A percentile compares a stretch with the other conserved stretches of the same genome.
These are phyloP conservation scores for Aspergillus puulaauensis DNA, from an alignment of 2,329 filamentous ascomycete genomes.

Conservation along the genomic window DNA sequence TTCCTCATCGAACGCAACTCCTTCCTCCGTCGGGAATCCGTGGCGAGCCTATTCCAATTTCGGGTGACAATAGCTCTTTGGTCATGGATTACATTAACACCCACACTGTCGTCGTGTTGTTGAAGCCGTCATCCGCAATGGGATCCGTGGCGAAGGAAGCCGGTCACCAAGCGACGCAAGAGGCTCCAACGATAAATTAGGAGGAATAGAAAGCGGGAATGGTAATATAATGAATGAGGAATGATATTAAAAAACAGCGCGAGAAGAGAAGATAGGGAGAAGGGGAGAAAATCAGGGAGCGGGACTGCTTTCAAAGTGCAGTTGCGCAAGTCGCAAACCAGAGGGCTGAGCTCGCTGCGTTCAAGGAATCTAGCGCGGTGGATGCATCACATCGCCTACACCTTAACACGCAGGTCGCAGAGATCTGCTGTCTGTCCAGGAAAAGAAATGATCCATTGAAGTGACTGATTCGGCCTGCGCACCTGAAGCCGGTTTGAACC, in stretches of 20 bases:
- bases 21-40: neutral
- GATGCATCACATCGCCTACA: slow-evolving; percentile 33
- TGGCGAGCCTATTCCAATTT: neutral
- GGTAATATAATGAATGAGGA: neutral
- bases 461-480: slow-evolving; percentile 13
- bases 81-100: neutral
- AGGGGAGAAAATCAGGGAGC: slow-evolving; percentile 10
- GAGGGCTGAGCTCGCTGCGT: slow-evolving; percentile 14
- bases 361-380: slow-evolving; percentile 22
- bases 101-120: neutral
- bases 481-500: slow-evolving; percentile 5
- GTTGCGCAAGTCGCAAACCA: slow-evolving; percentile 16
- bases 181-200: neutral
- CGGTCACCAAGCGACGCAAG: neutral
- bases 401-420: slow-evolving; percentile 25
- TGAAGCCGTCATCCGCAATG: neutral
- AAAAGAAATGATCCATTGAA: slow-evolving; percentile 12
- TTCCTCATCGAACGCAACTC: neutral
- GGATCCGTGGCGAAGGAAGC: neutral
- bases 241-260: neutral
- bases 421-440: slow-evolving; percentile 15
- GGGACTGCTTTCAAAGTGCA: slow-evolving; percentile 21
- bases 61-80: neutral
- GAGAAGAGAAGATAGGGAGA: neutral
- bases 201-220: neutral